These are phyloP conservation scores for Elongisporangium undulatum DNA, from an alignment of 352 stramenopile genomes.

Conservation along the genomic window DNA sequence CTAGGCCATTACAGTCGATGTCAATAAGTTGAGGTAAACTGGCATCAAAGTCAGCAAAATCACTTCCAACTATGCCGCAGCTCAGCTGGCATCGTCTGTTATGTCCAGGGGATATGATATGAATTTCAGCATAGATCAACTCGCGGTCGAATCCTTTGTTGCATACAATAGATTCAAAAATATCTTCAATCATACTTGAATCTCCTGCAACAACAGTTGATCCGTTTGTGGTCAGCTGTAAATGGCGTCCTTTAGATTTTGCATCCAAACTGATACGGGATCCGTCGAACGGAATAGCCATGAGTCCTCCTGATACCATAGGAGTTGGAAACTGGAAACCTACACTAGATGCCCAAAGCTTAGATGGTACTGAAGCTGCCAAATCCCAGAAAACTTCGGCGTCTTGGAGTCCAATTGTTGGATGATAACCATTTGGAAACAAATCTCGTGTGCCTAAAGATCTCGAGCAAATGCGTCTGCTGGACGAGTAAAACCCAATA, in stretches of 20 bases:
- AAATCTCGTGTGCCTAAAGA: conserved; percentile 16
- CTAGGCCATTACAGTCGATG: conserved; percentile 28
- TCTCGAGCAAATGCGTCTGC: conserved; percentile 28
- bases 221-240: conserved; percentile 45
- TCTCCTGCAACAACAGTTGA: conserved; percentile 56
- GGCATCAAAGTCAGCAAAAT: conserved; percentile 23
- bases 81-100: conserved; percentile 35
- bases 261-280: conserved; percentile 56
- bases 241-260: conserved; percentile 43
- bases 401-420: conserved; percentile 49
- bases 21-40: conserved; percentile 21
- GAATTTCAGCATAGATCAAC: conserved; percentile 54
- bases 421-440: conserved; percentile 31
- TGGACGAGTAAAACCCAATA: conserved; percentile 54
- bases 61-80: conserved; percentile 46
- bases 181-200: conserved; percentile 29
- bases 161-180: conserved; percentile 52
- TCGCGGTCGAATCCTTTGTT: conserved; percentile 49
- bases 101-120: conserved; percentile 44
- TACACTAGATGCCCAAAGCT: conserved; percentile 46
- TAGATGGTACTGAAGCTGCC: conserved; percentile 40
- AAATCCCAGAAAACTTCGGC: conserved; percentile 71
- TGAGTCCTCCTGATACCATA: conserved; percentile 61
- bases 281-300: conserved; percentile 54
- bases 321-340: conserved; percentile 52